Base-by-base conservation (phyloP, 2,329 filamentous ascomycete genomes). In the Aspergillus caelatus region DNA sequence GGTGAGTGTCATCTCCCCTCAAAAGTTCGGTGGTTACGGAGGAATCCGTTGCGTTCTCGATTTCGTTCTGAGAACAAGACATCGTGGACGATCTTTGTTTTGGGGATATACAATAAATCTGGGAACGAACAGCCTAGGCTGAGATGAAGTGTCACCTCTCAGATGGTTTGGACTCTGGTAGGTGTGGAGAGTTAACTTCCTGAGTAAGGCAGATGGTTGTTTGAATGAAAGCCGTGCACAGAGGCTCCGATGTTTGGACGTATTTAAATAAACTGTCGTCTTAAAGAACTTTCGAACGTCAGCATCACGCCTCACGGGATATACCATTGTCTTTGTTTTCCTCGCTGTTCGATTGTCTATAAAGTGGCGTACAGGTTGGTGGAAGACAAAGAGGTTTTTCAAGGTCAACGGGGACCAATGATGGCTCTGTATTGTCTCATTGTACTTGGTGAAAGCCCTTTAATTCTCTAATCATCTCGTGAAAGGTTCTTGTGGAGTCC, bases 341-440 rank as follows among this genome's bases (percentile, higher is more conserved):
- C 19, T n/a, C 3, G 16, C 16, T n/a, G 39, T 10, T 10, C 39
- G 0, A 9, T 2, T 1, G 1, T 1, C 16, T n/a, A 3, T 9
- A 2, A 0, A 9, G 7, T 41, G 7, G 7, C 16, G 7, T 4
- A n/a, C 3, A n/a, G 5, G 8, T 41, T 8, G 7, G 6, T 1
- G 5, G 34, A 16, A 16, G n/a, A 8, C 39, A 41, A 41, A 41
- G 39, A 41, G 16, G 4, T 2, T 41, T n/a, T 41, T n/a, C 7
- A 41, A 9, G 0, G 16, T 41, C 9, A 41, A 41, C 19, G 1
- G 16, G 39, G 3, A 41, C 39, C 8, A 19, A 10, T 10, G 19
- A 19, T n/a, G 0, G 7, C 16, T 4, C 4, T 2, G 0, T 4
- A 3, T 7, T 9, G 0, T 10, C 3, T 41, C 39, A 19, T 41